A percentile compares a stretch with the other conserved stretches of the same genome.
Evolutionary conservation across 2,329 filamentous ascomycete genomes (phyloP).

Genomic region (Calonectria henricotiae): DNA sequence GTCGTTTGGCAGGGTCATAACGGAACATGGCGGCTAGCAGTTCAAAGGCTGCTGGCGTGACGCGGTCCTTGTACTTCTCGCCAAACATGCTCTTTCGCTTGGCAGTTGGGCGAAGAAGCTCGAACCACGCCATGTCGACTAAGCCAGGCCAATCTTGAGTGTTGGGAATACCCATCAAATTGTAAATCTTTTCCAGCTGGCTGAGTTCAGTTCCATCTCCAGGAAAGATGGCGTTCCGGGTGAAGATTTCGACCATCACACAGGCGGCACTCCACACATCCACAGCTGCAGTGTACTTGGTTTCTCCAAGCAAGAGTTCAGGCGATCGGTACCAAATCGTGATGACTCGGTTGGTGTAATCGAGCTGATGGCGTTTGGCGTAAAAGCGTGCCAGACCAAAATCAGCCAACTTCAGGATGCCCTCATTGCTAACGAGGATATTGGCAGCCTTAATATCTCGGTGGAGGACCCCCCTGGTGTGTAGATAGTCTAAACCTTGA

Average conservation of each 20-base stretch:
- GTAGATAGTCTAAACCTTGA: constrained; percentile 93
- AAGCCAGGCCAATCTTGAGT: constrained; percentile 89
- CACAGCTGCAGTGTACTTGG: constrained; percentile 89
- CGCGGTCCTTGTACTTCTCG: constrained; percentile 83
- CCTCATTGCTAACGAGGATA: constrained; percentile 92
- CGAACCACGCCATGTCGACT: constrained; percentile 97
- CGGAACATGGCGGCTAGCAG: constrained; percentile 88
- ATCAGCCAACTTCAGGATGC: constrained; percentile 92
- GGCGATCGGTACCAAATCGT: constrained; percentile 92
- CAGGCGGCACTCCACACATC: constrained; percentile 99
- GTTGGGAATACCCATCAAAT: constrained; percentile 89
- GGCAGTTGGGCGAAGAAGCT: constrained; percentile 86
- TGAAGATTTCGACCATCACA: constrained; percentile 97
- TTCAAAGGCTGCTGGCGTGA: constrained; percentile 87
- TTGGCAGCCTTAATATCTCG: constrained; percentile 99
- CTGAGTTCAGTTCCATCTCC: constrained; percentile 96
- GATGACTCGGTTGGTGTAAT: constrained; percentile 98
- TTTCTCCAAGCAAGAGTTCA: constrained; percentile 91
- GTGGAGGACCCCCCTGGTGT: constrained; percentile 93
- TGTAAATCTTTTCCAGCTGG: constrained; percentile 97
- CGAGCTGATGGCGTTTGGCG: constrained; percentile 89
- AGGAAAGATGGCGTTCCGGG: constrained; percentile 92
- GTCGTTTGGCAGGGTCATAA: constrained; percentile 89
- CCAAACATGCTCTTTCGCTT: constrained; percentile 83
- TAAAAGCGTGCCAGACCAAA: constrained; percentile 98